phyloP scores from a whole-genome alignment of 345 rosid species.

The Anacardium occidentale region DNA sequence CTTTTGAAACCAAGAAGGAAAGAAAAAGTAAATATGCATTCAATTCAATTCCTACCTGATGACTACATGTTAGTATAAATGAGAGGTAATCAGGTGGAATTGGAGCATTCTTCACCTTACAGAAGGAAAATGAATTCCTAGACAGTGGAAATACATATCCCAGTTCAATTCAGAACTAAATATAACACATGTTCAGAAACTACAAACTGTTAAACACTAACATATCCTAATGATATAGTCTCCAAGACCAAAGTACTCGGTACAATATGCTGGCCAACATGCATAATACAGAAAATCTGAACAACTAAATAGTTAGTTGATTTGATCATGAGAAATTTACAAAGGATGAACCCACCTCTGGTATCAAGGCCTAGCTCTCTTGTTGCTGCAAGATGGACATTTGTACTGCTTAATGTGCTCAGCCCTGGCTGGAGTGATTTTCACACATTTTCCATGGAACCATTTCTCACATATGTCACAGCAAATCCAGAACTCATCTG shows the following conservation, averaged over 20 bases:
- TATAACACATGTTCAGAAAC: conserved; percentile 10
- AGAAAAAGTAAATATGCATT: too few relatives aligned
- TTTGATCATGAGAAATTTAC: conserved; percentile 7
- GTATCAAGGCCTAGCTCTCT: conserved; percentile 61
- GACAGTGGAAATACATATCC: conserved; percentile 8
- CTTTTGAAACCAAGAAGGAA: too few relatives aligned
- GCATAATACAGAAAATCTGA: conserved; percentile 17
- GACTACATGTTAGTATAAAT: too few relatives aligned
- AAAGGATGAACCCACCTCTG: conserved; percentile 18
- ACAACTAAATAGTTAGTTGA: conserved; percentile 23
- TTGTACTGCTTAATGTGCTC: conserved; percentile 86
- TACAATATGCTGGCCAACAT: conserved; percentile 21
- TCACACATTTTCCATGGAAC: conserved; percentile 86
- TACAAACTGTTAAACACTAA: conserved; percentile 19
- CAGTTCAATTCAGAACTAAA: conserved; percentile 14
- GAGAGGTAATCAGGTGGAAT: background rate
- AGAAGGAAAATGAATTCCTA: conserved; percentile 9
- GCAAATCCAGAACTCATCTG: conserved; percentile 84
- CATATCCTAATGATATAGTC: conserved; percentile 9
- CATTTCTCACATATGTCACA: conserved; percentile 82
- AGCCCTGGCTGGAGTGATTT: conserved; percentile 81
- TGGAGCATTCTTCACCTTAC: background rate
- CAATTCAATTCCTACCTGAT: background rate
- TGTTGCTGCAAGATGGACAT: conserved; percentile 82
- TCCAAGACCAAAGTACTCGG: background rate